Conservation (phyloP, 2,329 filamentous ascomycete species). For the Microdochium bolleyi region DNA sequence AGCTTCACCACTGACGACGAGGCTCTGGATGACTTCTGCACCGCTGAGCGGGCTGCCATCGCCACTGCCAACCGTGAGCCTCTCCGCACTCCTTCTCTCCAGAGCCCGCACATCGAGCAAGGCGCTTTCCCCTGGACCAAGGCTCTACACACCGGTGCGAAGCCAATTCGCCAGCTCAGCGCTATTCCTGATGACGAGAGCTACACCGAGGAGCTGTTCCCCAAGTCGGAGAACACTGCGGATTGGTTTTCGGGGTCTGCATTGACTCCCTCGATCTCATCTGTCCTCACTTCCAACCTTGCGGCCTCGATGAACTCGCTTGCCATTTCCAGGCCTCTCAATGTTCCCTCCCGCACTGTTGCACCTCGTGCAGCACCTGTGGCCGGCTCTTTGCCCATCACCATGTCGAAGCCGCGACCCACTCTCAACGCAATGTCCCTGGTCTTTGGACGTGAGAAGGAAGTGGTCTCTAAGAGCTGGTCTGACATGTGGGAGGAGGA, state of each 20-base stretch:
- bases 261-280: conserved; percentile 75
- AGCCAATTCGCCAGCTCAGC: conserved; percentile 73
- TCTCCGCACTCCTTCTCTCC: conserved; percentile 88
- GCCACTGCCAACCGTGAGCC: conserved; percentile 89
- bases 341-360: conserved; percentile 33
- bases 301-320: conserved; percentile 75
- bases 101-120: conserved; percentile 72
- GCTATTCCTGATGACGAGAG: conserved; percentile 74
- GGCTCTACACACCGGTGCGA: conserved; percentile 69
- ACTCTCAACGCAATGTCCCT: conserved; percentile 64
- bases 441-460: conserved; percentile 70
- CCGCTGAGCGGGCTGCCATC: conserved; percentile 66
- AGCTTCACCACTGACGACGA: conserved; percentile 95
- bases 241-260: conserved; percentile 75
- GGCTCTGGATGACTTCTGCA: conserved; percentile 86
- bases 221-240: conserved; percentile 61
- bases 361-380: conserved; percentile 45
- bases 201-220: conserved; percentile 80
- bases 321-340: conserved; percentile 40
- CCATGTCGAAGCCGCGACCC: conserved; percentile 66
- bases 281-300: conserved; percentile 75
- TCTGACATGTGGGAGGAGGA: conserved; percentile 98
- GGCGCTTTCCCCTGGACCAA: conserved; percentile 94
- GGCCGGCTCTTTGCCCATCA: conserved; percentile 69
- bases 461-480: conserved; percentile 94